Conservation (phyloP, 352 stramenopile genomes). For the Thalassiosira hispida region DNA sequence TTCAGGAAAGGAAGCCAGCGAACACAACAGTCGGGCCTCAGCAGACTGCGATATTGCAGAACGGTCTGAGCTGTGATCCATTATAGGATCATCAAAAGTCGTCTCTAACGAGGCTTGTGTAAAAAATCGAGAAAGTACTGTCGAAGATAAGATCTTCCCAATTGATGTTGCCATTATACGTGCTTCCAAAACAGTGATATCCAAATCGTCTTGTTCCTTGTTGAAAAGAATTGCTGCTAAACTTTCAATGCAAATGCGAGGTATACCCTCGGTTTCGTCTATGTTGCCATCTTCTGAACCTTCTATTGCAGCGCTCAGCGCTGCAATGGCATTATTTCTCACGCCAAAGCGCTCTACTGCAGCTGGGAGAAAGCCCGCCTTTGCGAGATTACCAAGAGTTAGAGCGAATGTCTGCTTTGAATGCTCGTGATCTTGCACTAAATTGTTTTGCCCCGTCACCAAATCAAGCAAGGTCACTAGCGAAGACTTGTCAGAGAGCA, state of each 20-base stretch:
- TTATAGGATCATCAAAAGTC: slow-evolving; percentile 23
- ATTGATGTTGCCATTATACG: slow-evolving; percentile 62
- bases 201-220: slow-evolving; percentile 17
- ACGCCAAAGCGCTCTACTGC: slow-evolving; percentile 65
- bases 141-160: slow-evolving; percentile 74
- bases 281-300: slow-evolving; percentile 55
- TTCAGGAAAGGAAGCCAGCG: slow-evolving; percentile 67
- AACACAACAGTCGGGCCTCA: slow-evolving; percentile 76
- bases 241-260: slow-evolving; percentile 43
- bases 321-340: slow-evolving; percentile 66
- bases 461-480: slow-evolving; percentile 43
- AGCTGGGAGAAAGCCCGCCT: slow-evolving; percentile 57
- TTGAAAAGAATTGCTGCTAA: slow-evolving; percentile 34
- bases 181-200: slow-evolving; percentile 58
- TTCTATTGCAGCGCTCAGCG: slow-evolving; percentile 69
- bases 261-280: slow-evolving; percentile 61
- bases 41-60: slow-evolving; percentile 62
- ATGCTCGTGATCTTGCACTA: slow-evolving; percentile 14
- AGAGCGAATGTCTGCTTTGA: slow-evolving; percentile 50
- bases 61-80: slow-evolving; percentile 45
- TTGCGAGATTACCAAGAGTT: slow-evolving; percentile 67
- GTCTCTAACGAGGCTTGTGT: slow-evolving; percentile 62
- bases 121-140: slow-evolving; percentile 79
- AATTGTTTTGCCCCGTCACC: slow-evolving; percentile 33
- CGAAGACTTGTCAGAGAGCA: slow-evolving; percentile 39